A percentile compares a stretch with the other conserved stretches of the same genome.
These are phyloP conservation scores for Backusella sp. DNA, from an alignment of 192 early-diverging fungal species.

Conservation along the genomic window DNA sequence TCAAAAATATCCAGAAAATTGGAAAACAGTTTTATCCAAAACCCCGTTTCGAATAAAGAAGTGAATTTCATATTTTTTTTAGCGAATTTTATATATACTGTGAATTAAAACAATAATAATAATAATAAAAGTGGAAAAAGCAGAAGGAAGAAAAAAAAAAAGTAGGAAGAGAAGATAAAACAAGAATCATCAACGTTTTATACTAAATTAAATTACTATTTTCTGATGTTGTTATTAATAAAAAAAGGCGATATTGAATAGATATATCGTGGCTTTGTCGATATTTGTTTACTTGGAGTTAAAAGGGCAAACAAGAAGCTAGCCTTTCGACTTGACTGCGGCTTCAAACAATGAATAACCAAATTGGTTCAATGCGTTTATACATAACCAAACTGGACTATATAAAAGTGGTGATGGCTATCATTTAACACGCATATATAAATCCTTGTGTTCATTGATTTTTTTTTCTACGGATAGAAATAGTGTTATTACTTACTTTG, in stretches of 20 bases:
- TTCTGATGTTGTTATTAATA: background rate
- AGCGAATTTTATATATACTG: background rate
- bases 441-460: background rate
- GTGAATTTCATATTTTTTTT: background rate
- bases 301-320: background rate
- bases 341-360: background rate
- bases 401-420: background rate
- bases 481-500: background rate
- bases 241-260: background rate
- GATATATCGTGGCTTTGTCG: background rate
- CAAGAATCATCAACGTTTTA: background rate
- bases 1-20: slow-evolving; percentile 15
- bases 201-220: background rate
- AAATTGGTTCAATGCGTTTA: background rate
- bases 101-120: background rate
- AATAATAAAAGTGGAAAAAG: background rate
- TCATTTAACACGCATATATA: background rate
- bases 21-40: background rate
- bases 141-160: background rate
- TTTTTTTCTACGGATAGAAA: background rate
- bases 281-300: background rate
- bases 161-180: background rate
- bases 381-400: background rate
- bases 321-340: background rate
- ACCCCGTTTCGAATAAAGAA: background rate